Base-by-base conservation (phyloP, 2,329 filamentous ascomycete genomes). In the Xylariaceae sp. region DNA sequence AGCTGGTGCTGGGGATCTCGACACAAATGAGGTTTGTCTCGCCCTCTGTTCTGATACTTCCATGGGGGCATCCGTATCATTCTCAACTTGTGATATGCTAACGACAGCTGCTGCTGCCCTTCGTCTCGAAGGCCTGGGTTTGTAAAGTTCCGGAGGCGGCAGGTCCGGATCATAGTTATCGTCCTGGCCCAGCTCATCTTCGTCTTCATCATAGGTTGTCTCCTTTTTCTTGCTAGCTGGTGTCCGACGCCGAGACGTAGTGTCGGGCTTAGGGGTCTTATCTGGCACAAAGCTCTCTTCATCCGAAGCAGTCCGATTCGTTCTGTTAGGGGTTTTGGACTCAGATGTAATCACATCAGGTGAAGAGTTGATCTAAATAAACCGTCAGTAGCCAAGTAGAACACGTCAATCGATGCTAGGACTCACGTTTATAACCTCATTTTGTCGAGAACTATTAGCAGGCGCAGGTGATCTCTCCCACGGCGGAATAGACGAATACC, bases 401-500 rank as follows among this genome's bases (percentile, higher is more conserved):
- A 6, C 11, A 42, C 10, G 45, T 34, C 51, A 35, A n/a, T 15
- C 10, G 56, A 8, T 30, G 47, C 13, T 42, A 23, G 11, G 47
- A 7, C 69, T 64, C 55, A 69, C 71, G 51, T 70, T 59, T 56
- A 71, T 64, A 15, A 64, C 37, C 17, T 61, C 47, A 5, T 55
- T 45, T 8, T 18, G 51, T 11, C 37, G 55, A 13, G 62, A 54
- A 45, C 56, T 63, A 45, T 55, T 63, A 53, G 63, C 58, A 23
- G 59, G 53, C 11, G 44, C 58, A 34, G 56, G 51, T 51, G 42
- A 45, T 54, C 62, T 61, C 57, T 71, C 70, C 68, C 70, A 69
- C 0, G 66, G 66, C 23, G 68, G 68, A 4, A 69, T 66, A 0
- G 70, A 68, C 45, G 71, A 72, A 60, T 70, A 72, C 18, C 67